Base-by-base conservation (phyloP, 2,329 filamentous ascomycete genomes). In the Alternaria sp. region DNA sequence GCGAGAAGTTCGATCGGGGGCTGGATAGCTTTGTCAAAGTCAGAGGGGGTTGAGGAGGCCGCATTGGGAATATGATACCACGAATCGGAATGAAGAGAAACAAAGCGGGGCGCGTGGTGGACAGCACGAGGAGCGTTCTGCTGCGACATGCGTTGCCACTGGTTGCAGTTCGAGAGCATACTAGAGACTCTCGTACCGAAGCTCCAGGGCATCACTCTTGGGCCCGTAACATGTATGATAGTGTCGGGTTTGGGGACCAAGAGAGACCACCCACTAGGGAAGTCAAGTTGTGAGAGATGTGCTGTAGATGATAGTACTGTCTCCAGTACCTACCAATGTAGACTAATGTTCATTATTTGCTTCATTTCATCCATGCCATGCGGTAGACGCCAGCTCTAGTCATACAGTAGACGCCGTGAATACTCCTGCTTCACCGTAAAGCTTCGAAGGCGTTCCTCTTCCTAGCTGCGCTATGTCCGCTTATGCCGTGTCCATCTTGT, bases 401-500 rank as follows among this genome's bases (percentile, higher is more conserved):
- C 60, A 63, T 70, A 69, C 67, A 65, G 51, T 68, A 62, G 72
- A 73, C 71, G 71, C 72, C 72, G 50, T 66, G 63, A 63, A 74
- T 75, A 72, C 66, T 74, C 36, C 62, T 76, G 72, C 68, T 71
- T 57, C 61, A 67, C 60, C 50, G n/a, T 21, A 49, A 53, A 60
- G 57, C 53, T 52, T 50, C 45, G 54, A 57, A 40, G 55, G 43
- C 54, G 40, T 21, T 45, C 17, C 62, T 44, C 26, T 26, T 55
- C 32, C 32, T 40, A 40, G n/a, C 49, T 23, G 44, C 36, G 52
- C 47, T 17, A 51, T 59, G 45, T 47, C 26, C 45, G 49, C 56
- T 84, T 85, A 94, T 81, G 93, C 93, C 66, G 91, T 96, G 81
- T 97, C 93, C 93, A 97, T 97, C 87, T 91, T 94, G 81, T 96